Evolutionary conservation across 1,284 basidiomycete species (phyloP).

Genomic region (Ustilago curta): DNA sequence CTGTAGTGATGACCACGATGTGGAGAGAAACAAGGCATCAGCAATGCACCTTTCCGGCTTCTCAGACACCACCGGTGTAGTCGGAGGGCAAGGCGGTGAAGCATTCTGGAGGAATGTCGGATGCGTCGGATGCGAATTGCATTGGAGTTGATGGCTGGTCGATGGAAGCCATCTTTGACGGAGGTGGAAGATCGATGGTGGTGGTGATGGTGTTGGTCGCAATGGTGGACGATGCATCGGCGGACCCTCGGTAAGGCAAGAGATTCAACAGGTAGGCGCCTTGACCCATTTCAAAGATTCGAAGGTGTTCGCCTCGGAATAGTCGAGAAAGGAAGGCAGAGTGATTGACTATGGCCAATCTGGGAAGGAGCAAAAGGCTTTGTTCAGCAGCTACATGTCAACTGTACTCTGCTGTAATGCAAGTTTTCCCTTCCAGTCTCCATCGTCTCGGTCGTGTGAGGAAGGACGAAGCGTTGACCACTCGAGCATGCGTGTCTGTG

Average conservation of each 20-base stretch:
- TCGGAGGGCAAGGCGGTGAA: constrained; percentile 14
- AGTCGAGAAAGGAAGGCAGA: constrained; percentile 24
- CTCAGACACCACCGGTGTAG: constrained; percentile 76
- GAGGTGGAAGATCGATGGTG: background rate
- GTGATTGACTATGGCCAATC: constrained; percentile 29
- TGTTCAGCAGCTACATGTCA: constrained; percentile 12
- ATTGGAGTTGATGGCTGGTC: constrained; percentile 5
- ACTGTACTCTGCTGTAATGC: background rate
- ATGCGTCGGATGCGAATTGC: constrained; percentile 20
- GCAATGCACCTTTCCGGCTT: constrained; percentile 70
- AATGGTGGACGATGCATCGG: background rate
- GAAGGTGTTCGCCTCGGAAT: constrained; percentile 33
- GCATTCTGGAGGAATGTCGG: constrained; percentile 31
- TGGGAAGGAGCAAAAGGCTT: constrained; percentile 33
- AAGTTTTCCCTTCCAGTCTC: background rate
- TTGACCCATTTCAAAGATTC: no score
- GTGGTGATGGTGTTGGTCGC: background rate
- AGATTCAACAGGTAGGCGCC: background rate
- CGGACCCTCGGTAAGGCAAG: background rate
- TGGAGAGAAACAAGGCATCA: background rate
- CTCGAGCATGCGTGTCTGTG: background rate
- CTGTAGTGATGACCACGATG: constrained; percentile 71
- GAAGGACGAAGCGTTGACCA: background rate
- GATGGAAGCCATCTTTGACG: constrained; percentile 17
- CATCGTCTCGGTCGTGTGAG: background rate